A percentile compares a stretch with the other conserved stretches of the same genome.
Evolutionary conservation across 495 filamentous ascomycete species (phyloP).

Genomic region (Daldinia decipiens): DNA sequence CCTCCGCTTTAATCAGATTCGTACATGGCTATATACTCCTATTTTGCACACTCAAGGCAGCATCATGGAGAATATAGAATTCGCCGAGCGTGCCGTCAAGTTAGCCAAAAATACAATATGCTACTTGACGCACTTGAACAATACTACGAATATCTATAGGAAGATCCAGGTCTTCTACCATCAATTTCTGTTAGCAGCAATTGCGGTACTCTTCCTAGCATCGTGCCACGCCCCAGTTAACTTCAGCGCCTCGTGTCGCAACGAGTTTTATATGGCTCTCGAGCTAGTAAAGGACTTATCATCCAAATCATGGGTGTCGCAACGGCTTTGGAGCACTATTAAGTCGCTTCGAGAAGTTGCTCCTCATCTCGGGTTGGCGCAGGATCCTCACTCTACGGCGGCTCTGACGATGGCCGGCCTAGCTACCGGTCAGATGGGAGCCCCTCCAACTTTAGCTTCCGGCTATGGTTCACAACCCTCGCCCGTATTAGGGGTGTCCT

Average conservation of each 20-base stretch:
- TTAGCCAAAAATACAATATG: constrained; percentile 84
- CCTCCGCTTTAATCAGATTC: constrained; percentile 82
- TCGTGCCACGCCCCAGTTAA: constrained; percentile 82
- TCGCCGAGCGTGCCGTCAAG: constrained; percentile 76
- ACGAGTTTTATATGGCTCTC: constrained; percentile 87
- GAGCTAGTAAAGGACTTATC: constrained; percentile 84
- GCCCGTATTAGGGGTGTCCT: constrained; percentile 19
- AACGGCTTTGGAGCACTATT: constrained; percentile 84
- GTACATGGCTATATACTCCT: constrained; percentile 83
- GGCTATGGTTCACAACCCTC: constrained; percentile 30
- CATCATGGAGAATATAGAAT: constrained; percentile 74
- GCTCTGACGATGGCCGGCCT: constrained; percentile 50
- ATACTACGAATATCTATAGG: constrained; percentile 82
- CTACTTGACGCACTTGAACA: constrained; percentile 77
- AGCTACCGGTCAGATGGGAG: constrained; percentile 40
- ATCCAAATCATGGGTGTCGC: constrained; percentile 79
- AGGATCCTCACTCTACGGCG: constrained; percentile 47
- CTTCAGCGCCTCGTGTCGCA: constrained; percentile 77
- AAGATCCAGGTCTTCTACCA: constrained; percentile 85
- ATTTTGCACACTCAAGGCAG: constrained; percentile 79
- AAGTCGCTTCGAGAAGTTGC: constrained; percentile 81
- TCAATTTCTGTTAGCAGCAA: constrained; percentile 83
- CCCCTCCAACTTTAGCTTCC: constrained; percentile 26
- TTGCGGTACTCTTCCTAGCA: constrained; percentile 84
- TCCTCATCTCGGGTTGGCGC: constrained; percentile 75